Evolutionary conservation across 1,284 basidiomycete species (phyloP).

Genomic region (Pseudomicrostroma phylloplanum): DNA sequence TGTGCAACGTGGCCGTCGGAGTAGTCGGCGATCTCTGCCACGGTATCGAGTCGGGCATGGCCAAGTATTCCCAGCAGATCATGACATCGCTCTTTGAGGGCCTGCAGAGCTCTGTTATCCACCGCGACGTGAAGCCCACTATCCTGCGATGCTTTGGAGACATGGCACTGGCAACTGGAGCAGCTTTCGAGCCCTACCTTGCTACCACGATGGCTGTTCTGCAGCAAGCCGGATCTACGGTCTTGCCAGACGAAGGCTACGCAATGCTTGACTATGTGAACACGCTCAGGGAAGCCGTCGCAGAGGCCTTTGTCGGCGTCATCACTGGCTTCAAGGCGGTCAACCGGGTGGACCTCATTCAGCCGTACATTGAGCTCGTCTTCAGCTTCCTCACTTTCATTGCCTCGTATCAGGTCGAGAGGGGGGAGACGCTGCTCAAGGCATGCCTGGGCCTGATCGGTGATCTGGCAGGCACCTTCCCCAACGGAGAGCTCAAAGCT

Average conservation of each 20-base stretch:
- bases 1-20: slow-evolving; percentile 91
- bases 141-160: slow-evolving; percentile 95
- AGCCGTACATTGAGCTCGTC: slow-evolving; percentile 70
- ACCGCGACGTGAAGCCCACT: slow-evolving; percentile 91
- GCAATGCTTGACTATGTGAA: slow-evolving; percentile 89
- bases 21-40: slow-evolving; percentile 92
- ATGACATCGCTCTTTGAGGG: slow-evolving; percentile 88
- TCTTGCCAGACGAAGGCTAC: slow-evolving; percentile 63
- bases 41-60: slow-evolving; percentile 75
- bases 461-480: slow-evolving; percentile 76
- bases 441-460: slow-evolving; percentile 78
- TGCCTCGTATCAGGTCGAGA: slow-evolving; percentile 69
- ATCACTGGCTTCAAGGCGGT: slow-evolving; percentile 82
- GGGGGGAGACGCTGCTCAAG: slow-evolving; percentile 70
- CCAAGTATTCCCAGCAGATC: slow-evolving; percentile 76
- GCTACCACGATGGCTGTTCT: slow-evolving; percentile 85
- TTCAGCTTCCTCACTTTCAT: slow-evolving; percentile 76
- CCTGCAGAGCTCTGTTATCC: slow-evolving; percentile 80
- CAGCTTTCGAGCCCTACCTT: slow-evolving; percentile 78
- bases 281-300: slow-evolving; percentile 83
- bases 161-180: slow-evolving; percentile 84
- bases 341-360: slow-evolving; percentile 65
- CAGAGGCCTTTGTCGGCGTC: slow-evolving; percentile 94
- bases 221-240: slow-evolving; percentile 62
- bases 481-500: slow-evolving; percentile 57